Percentiles rank a stretch among this genome's conserved stretches.
Evolutionary conservation across 106 monocot genomes (phyloP).

Genomic region (Apostasia ramifera): DNA sequence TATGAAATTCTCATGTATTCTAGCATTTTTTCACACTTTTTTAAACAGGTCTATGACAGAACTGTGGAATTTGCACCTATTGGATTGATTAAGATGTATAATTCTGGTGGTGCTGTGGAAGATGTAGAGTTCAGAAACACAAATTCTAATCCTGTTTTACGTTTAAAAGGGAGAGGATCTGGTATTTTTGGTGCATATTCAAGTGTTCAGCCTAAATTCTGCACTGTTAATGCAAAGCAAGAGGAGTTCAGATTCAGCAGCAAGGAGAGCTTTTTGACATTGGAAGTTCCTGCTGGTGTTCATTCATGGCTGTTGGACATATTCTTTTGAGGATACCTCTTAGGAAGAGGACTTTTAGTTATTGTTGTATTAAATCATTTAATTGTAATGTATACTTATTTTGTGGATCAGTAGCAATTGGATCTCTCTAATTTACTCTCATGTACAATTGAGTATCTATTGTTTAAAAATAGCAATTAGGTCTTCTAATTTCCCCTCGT

Average conservation of each 20-base stretch:
- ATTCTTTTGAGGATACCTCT: not conserved
- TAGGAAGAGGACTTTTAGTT: no score
- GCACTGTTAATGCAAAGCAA: conserved; percentile 26
- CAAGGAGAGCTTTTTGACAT: conserved; percentile 24
- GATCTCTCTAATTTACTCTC: no score
- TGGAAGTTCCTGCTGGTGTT: conserved; percentile 18
- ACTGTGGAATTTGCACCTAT: conserved; percentile 34
- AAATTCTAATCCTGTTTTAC: conserved; percentile 2
- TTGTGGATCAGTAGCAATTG: no score
- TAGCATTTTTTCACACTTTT: not conserved
- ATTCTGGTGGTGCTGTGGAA: conserved; percentile 41
- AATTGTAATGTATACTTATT: no score
- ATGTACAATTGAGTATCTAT: no score
- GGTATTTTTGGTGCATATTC: conserved; percentile 43
- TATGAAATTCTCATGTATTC: not conserved
- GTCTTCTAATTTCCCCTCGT: no score
- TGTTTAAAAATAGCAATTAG: no score
- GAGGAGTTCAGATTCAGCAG: conserved; percentile 15
- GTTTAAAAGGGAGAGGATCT: conserved; percentile 28
- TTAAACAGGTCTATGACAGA: conserved; percentile 8
- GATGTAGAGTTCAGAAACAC: conserved; percentile 3
- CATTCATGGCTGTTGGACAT: conserved; percentile 21
- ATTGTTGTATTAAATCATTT: no score
- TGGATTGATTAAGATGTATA: conserved; percentile 41
- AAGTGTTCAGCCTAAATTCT: conserved; percentile 21